These are phyloP conservation scores for Peronospora destructor DNA, from an alignment of 352 stramenopile species.

Conservation along the genomic window DNA sequence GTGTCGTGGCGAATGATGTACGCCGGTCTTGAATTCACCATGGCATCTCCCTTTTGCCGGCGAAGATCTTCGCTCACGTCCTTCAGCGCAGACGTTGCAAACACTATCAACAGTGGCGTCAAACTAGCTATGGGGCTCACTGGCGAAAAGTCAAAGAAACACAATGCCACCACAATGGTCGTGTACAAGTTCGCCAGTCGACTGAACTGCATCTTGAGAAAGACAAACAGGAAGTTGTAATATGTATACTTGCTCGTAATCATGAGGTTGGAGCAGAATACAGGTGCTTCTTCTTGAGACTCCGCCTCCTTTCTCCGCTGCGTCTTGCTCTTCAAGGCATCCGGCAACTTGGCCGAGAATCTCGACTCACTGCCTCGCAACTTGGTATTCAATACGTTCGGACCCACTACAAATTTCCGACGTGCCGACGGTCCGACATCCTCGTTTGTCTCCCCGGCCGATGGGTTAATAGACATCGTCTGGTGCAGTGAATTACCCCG, in stretches of 20 bases:
- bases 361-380: conserved; percentile 21
- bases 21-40: conserved; percentile 70
- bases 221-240: conserved; percentile 88
- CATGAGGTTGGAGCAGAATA: conserved; percentile 75
- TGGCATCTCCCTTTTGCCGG: conserved; percentile 64
- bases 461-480: conserved; percentile 54
- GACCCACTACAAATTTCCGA: conserved; percentile 43
- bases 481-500: conserved; percentile 42
- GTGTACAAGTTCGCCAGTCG: conserved; percentile 86
- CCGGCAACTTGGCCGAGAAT: conserved; percentile 14
- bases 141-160: conserved; percentile 84
- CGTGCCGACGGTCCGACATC: conserved; percentile 30
- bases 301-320: conserved; percentile 25
- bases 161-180: conserved; percentile 84
- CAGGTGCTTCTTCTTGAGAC: conserved; percentile 18
- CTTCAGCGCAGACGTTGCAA: conserved; percentile 83
- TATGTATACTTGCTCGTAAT: conserved; percentile 87
- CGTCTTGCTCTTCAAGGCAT: conserved; percentile 26
- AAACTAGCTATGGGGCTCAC: conserved; percentile 79
- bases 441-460: conserved; percentile 34
- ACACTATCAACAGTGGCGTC: conserved; percentile 81
- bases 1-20: conserved; percentile 68
- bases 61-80: conserved; percentile 80
- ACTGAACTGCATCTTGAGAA: conserved; percentile 88
- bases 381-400: conserved; percentile 17